Base-by-base conservation (phyloP, 192 early-diverging fungal genomes). In the Podila verticillata region DNA sequence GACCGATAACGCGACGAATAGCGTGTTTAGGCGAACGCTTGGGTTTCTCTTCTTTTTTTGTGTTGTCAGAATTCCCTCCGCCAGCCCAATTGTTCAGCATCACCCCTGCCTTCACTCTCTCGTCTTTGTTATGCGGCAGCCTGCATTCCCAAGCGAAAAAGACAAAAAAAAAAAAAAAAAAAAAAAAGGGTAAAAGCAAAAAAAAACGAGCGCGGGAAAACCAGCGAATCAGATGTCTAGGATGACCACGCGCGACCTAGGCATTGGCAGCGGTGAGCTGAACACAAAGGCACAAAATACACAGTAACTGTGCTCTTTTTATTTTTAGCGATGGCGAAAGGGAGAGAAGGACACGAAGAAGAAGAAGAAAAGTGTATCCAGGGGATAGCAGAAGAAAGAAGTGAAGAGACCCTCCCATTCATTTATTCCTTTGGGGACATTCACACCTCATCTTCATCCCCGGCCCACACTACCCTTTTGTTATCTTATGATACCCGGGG, bases 151-250 rank as follows among this genome's bases (percentile, higher is more conserved):
- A 54, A n/a, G 24, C 7, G 51, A 54, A 54, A 8, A 6, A 24
- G 7, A 9, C 12, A 10, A 8, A 0, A 20, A 9, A 0, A 54
- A 24, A 54, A 24, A 24, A 7, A 54, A 24, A 54, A 54, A 24
- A 20, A 15, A 0, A 24, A 24, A 54, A 54, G n/a, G n/a, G n/a
- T n/a, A n/a, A 54, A 12, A 26, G 7, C 3, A 51, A 6, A 24
- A 9, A 54, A 24, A 54, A n/a, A 54, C 29, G 20, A 24, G 17
- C n/a, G 24, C 51, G 24, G 51, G 39, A 15, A 44, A 15, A 15
- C 15, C 39, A 54, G 51, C 51, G 51, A 54, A 54, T 54, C 51
- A 54, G 24, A 26, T 54, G n/a, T 26, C 51, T 54, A 54, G 51
- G 51, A 54, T 24, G n/a, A 3, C 51, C 51, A 54, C 22, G 51